These are phyloP conservation scores for Alternaria novae-zelandiae DNA, from an alignment of 2,329 filamentous ascomycete species.

Conservation along the genomic window DNA sequence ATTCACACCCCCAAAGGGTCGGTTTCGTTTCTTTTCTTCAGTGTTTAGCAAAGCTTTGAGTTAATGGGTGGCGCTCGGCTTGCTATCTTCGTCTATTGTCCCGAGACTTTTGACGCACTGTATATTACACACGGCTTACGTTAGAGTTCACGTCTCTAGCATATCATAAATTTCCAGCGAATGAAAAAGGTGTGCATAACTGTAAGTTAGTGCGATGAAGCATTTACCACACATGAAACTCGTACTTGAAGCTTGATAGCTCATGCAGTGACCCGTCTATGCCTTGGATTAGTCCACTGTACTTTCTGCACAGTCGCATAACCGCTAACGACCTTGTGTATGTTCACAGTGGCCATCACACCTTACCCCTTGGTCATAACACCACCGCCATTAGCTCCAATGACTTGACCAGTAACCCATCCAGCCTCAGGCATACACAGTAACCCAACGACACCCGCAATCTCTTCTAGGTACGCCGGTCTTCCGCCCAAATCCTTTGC, in stretches of 20 bases:
- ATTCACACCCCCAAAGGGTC: too few species aligned
- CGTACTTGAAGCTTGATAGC: neutral
- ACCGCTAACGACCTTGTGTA: neutral
- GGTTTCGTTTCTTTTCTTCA: too few species aligned
- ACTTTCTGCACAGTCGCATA: neutral
- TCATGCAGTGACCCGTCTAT: neutral
- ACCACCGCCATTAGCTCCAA: slow-evolving; percentile 79
- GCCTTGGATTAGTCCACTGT: neutral
- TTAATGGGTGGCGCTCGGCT: too few species aligned
- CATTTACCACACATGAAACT: accelerated
- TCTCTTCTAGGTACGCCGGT: slow-evolving; percentile 67
- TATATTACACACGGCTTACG: too few species aligned
- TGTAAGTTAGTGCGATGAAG: neutral
- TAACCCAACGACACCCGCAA: slow-evolving; percentile 77
- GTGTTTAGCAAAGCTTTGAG: too few species aligned
- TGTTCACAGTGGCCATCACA: neutral
- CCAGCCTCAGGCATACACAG: slow-evolving; percentile 69
- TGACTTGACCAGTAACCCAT: slow-evolving; percentile 77
- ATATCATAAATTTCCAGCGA: neutral
- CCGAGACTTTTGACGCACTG: too few species aligned
- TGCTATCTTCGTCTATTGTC: too few species aligned
- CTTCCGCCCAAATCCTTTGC: slow-evolving; percentile 61
- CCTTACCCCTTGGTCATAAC: slow-evolving; percentile 52
- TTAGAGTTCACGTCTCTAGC: neutral
- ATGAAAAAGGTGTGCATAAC: neutral